Base-by-base conservation (phyloP, 164 flowering plant genomes). In the Annona squamosa region DNA sequence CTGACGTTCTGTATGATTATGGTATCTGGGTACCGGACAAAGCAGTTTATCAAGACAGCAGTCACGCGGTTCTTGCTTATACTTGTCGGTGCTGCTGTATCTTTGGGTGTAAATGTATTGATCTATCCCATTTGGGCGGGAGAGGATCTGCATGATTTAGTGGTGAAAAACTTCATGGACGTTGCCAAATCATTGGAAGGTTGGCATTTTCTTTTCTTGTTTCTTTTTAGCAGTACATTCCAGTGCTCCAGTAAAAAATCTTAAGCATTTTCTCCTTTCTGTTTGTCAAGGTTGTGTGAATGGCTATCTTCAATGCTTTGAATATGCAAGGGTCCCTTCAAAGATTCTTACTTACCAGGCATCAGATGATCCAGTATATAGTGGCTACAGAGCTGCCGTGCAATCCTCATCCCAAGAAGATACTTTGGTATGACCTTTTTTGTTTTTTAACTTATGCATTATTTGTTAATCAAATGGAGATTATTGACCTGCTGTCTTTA, bases 121-220 rank as follows among this genome's bases (percentile, higher is more conserved):
- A 81, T 94, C 12, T 94, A 77, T 72, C 99, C 99, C 57, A 91
- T 91, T 10, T 94, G 98, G 98, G 84, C 98, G 0, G 98, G 98
- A 0, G 95, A 91, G 74, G 97, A 91, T 77, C 79, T 94, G 70
- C 99, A 94, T 77, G 86, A 88, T 61, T 77, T 89, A 84, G 93
- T 92, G 73, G 94, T 81, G 3, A 90, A 91, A 77, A 94, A 94
- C 76, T 91, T 94, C 80, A 72, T 9, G 65, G 86, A 83, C 66
- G 91, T 94, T 68, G 97, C 97, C 57, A 67, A 73, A 66, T 90
- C 78, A 42, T 56, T 76, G 5, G 78, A 76, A 76, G 78, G 78
- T 76, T 16, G 68, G 47, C 16, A 52, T 52, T 16, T 52, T 42
- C 46, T 16, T 16, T 13, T 66, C 46, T 66, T 44, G 68, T 3